Evolutionary conservation across 768 basidiomycete genomes (phyloP).

Genomic region (Hypholoma sublateritium): DNA sequence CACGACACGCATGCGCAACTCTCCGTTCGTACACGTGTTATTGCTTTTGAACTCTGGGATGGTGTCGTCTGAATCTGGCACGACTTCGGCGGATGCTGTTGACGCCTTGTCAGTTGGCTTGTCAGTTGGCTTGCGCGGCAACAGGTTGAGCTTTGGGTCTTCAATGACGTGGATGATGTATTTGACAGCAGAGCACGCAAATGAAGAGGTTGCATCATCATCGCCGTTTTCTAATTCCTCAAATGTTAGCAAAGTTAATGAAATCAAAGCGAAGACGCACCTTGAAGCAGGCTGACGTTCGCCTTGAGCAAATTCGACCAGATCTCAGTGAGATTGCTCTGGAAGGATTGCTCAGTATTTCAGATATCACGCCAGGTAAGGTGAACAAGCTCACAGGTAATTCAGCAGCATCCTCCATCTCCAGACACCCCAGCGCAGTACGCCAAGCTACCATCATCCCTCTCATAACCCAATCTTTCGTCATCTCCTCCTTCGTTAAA

Average conservation of each 20-base stretch:
- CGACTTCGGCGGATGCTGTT: constrained; percentile 3
- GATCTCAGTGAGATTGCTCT: constrained; percentile 49
- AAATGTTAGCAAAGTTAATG: not conserved
- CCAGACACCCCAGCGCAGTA: constrained; percentile 41
- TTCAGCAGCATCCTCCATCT: constrained; percentile 41
- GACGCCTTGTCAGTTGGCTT: not conserved
- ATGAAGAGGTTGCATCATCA: constrained; percentile 33
- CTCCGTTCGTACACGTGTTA: constrained; percentile 35
- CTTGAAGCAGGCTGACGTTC: constrained; percentile 44
- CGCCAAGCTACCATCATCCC: constrained; percentile 56
- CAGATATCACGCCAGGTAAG: not conserved
- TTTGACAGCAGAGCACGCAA: constrained; percentile 38
- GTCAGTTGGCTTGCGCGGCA: constrained; percentile 20
- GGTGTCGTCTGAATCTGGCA: constrained; percentile 16
- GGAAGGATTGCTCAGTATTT: not conserved
- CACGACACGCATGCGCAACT: constrained; percentile 59
- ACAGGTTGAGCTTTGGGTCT: constrained; percentile 45
- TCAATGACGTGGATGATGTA: constrained; percentile 50
- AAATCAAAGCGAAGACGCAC: constrained; percentile 27
- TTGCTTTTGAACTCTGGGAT: constrained; percentile 13
- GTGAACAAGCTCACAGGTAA: constrained; percentile 48
- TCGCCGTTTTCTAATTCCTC: constrained; percentile 40
- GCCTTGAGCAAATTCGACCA: constrained; percentile 60
- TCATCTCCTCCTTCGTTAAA: constrained; percentile 59
- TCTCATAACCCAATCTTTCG: constrained; percentile 49